Evolutionary conservation across 83 land plant species (phyloP), one percentile per base, ranked within the genome.

Genomic region (Thuja plicata): DNA sequence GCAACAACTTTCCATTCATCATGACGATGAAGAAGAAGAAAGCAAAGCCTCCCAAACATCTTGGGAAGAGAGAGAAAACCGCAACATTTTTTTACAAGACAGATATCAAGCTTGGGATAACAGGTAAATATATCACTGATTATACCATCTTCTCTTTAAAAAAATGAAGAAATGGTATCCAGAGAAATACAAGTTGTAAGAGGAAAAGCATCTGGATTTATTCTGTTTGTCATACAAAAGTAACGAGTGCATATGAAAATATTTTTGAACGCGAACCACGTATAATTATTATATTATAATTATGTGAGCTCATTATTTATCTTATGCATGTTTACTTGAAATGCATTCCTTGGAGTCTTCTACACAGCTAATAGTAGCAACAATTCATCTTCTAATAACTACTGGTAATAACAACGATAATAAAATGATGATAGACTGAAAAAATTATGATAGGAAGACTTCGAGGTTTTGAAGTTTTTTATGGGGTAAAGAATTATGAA

Each of bases 1-100:
- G 41, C 91, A 92, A 38, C 86, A 93, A 79, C 71, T 93, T 32
- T 90, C 92, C n/a, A 27, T 92, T 81, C 87, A 90, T 76, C 86
- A 89, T 37, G 43, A 52, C 8, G 89, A 90, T 66, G 87, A 91
- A 19, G 37, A 4, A 41, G 84, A 43, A 21, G 7, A 24, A 15
- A 81, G 12, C 16, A 43, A 0, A 43, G 11, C 7, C 30, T 24
- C 30, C 27, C 52, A 45, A 27, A 45, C 45, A 27, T n/a, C 84
- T 45, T 45, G 34, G 52, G 50, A 27, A 24, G 84, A 41, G 0
- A 8, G 19, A 40, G 43, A 5, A 40, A 43, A 19, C 30, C 84
- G 43, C 30, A 81, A 81, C 30, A 24, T 1, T 43, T 81, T 24
- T 81, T 19, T 6, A 9, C 32, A 19, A 21, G 84, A 82, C 2